A percentile compares a stretch with the other conserved stretches of the same genome.
These are phyloP conservation scores for Eremothecium gossypii DNA, from an alignment of 1,139 yeast species.

Conservation along the genomic window DNA sequence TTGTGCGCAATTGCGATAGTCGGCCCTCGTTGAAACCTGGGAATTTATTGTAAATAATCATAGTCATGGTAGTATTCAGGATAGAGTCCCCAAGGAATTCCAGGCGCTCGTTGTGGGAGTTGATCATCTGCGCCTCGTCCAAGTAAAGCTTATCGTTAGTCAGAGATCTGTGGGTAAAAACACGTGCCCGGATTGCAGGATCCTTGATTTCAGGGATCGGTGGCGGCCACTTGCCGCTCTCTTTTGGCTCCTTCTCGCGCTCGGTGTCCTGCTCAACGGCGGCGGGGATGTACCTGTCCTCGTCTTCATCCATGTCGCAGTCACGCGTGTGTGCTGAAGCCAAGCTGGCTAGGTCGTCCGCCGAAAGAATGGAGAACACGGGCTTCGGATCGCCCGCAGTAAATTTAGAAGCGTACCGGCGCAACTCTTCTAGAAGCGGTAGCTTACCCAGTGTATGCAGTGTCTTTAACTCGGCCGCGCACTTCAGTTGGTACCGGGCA, in stretches of 20 bases:
- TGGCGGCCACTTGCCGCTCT: slow-evolving; percentile 41
- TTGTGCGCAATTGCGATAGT: slow-evolving; percentile 60
- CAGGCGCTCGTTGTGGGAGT: slow-evolving; percentile 75
- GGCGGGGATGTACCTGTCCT: slow-evolving; percentile 15
- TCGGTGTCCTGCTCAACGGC: slow-evolving; percentile 3
- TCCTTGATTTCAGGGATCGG: slow-evolving; percentile 59
- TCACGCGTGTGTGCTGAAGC: slow-evolving; percentile 11
- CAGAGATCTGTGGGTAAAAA: slow-evolving; percentile 74
- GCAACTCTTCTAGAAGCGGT: slow-evolving; percentile 40
- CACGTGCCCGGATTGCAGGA: slow-evolving; percentile 52
- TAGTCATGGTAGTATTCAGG: slow-evolving; percentile 62
- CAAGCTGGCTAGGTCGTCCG: slow-evolving; percentile 15
- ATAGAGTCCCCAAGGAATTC: slow-evolving; percentile 93
- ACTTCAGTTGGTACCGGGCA: slow-evolving; percentile 44
- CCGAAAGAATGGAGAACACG: slow-evolving; percentile 14
- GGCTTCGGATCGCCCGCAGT: slow-evolving; percentile 24
- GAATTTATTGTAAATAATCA: slow-evolving; percentile 53
- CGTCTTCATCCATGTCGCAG: slow-evolving; percentile 12
- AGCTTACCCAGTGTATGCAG: slow-evolving; percentile 41
- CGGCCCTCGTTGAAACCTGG: slow-evolving; percentile 78
- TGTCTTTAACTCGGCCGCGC: slow-evolving; percentile 54
- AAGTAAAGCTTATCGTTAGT: slow-evolving; percentile 52
- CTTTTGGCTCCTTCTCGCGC: slow-evolving; percentile 2
- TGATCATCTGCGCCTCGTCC: slow-evolving; percentile 46
- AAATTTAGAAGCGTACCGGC: slow-evolving; percentile 27